These are phyloP conservation scores for Scheffersomyces amazonensis DNA, from an alignment of 805 yeast species.

Conservation along the genomic window DNA sequence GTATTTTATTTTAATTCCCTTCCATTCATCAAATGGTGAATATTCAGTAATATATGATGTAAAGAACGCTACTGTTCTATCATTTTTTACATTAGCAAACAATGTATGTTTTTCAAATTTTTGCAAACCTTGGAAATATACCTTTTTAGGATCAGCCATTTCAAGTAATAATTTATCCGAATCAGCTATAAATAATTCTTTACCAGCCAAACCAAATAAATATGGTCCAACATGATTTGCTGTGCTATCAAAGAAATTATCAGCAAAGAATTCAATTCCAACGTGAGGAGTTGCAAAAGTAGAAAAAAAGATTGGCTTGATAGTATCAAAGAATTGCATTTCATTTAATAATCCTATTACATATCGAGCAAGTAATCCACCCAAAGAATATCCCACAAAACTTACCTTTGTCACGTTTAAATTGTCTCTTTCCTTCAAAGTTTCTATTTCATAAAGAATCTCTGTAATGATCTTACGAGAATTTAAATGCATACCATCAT, in stretches of 20 bases:
- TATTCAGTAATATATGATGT: slow-evolving; percentile 73
- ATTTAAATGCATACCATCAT: slow-evolving; percentile 38
- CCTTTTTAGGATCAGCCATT: slow-evolving; percentile 50
- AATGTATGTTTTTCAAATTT: slow-evolving; percentile 55
- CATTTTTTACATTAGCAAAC: slow-evolving; percentile 76
- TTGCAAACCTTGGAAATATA: slow-evolving; percentile 53
- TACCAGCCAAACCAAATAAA: slow-evolving; percentile 36
- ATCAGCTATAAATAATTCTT: slow-evolving; percentile 35
- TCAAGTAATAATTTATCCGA: slow-evolving; percentile 44
- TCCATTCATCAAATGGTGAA: slow-evolving; percentile 69
- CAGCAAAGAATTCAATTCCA: slow-evolving; percentile 36
- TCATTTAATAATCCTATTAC: slow-evolving; percentile 58
- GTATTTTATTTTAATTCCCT: slow-evolving; percentile 44
- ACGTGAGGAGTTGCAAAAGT: slow-evolving; percentile 47
- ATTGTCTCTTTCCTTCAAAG: slow-evolving; percentile 25
- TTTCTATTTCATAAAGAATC: slow-evolving; percentile 38
- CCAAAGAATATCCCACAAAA: slow-evolving; percentile 83
- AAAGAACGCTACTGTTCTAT: slow-evolving; percentile 84
- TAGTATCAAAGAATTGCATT: slow-evolving; percentile 30
- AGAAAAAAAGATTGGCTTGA: slow-evolving; percentile 35
- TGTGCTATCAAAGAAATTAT: slow-evolving; percentile 25
- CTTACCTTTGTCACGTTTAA: slow-evolving; percentile 61
- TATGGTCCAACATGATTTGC: slow-evolving; percentile 33
- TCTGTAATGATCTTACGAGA: slow-evolving; percentile 34
- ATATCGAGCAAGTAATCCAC: slow-evolving; percentile 82